Base-by-base conservation (phyloP, 345 rosid species). In the Sonneratia alba region DNA sequence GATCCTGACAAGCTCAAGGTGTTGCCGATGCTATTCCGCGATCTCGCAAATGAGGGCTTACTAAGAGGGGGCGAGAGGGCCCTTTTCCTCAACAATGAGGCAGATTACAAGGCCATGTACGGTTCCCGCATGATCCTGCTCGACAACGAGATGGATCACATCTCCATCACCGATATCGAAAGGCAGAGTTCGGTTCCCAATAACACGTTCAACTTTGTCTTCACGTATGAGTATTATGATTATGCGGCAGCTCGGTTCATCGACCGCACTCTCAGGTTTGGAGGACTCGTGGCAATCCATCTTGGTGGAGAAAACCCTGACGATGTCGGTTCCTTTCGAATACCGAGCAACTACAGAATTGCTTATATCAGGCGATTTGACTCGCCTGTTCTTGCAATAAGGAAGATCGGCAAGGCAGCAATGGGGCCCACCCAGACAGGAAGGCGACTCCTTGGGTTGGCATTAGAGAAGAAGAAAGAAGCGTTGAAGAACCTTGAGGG, bases 401-500 rank as follows among this genome's bases (percentile, higher is more conserved):
- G 77, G 81, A 92, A 90, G 77, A 76, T 73, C 34, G 38, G 36
- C 22, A 15, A 38, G 56, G 65, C 12, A 47, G 45, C 59, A 47
- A 49, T 14, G 22, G 63, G 11, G 14, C n/a, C 51, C 57, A n/a
- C 21, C 53, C 45, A 66, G 18, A 45, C 77, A 13, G 38, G 78
- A 0, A 77, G 91, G 65, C 77, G 84, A 66, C 88, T 87, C 16
- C 70, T 75, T 16, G 77, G 77, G 21, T 73, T 64, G 2, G 78
- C 75, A 34, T 68, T 73, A 14, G 86, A 81, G 24, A 84, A 83
- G 15, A 87, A 78, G 78, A 83, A 79, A 59, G 86, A 82, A 6
- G 96, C 88, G 51, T 75, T 87, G 73, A 75, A 76, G 7, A 84
- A 88, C 38, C 85, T 90, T 0, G 96, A 92, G 78, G 90, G 90